Percentiles rank a stretch among this genome's conserved stretches.
Evolutionary conservation across 1,284 basidiomycete genomes (phyloP).

Genomic region (Sporisorium scitamineum): DNA sequence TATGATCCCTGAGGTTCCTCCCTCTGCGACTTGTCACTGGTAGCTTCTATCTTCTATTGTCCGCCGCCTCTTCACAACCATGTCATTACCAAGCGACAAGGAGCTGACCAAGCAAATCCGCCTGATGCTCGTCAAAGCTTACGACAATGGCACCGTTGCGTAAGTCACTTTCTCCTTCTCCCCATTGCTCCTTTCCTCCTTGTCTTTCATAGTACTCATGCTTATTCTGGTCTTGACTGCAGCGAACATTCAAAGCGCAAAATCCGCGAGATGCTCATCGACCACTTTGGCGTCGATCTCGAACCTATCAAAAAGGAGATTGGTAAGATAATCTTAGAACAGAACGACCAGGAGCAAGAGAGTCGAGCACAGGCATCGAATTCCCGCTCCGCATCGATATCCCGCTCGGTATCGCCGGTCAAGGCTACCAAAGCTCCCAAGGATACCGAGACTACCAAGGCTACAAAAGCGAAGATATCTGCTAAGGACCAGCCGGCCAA

Average conservation of each 20-base stretch:
- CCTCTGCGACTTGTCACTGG: not conserved
- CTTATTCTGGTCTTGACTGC: not conserved
- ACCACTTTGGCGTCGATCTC: constrained; percentile 35
- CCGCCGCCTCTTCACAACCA: constrained; percentile 3
- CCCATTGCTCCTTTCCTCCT: not conserved
- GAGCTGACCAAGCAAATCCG: constrained; percentile 23
- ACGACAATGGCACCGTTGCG: constrained; percentile 14
- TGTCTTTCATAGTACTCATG: not conserved
- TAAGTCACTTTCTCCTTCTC: constrained; percentile 6
- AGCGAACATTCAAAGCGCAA: constrained; percentile 29
- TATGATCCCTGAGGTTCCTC: not conserved
- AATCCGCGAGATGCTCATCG: constrained; percentile 24
- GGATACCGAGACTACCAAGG: not conserved
- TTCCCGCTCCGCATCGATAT: constrained; percentile 12
- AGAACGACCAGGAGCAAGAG: constrained; percentile 10
- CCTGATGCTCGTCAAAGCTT: constrained; percentile 23
- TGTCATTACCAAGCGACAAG: constrained; percentile 27
- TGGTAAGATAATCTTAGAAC: constrained; percentile 8
- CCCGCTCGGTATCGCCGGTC: constrained; percentile 8
- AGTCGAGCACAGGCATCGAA: constrained; percentile 4
- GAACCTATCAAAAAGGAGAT: constrained; percentile 32
- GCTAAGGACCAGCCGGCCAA: constrained; percentile 1
- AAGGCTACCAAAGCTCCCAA: constrained; percentile 5
- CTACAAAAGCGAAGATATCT: not conserved
- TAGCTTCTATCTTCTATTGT: not conserved